Evolutionary conservation across 2,329 filamentous ascomycete species (phyloP).

Genomic region (Onygenales sp.): DNA sequence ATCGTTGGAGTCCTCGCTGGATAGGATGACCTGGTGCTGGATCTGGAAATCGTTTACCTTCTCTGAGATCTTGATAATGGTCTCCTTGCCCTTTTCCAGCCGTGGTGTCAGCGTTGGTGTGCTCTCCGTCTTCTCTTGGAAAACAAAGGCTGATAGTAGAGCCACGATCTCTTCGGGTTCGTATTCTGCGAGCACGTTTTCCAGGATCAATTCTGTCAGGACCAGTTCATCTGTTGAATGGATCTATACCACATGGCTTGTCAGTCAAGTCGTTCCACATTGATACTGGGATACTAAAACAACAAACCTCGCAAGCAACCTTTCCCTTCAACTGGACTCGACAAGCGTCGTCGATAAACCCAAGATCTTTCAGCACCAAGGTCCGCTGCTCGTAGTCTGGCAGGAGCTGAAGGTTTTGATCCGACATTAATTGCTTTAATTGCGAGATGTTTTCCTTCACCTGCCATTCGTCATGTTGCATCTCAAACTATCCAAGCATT

Average conservation of each 20-base stretch:
- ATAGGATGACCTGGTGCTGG: slow-evolving; percentile 82
- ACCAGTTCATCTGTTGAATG: slow-evolving; percentile 96
- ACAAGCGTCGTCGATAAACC: slow-evolving; percentile 78
- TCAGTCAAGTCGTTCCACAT: not conserved
- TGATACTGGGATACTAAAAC: not conserved
- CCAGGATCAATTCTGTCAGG: slow-evolving; percentile 87
- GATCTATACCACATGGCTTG: slow-evolving; percentile 42
- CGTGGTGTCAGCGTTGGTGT: slow-evolving; percentile 72
- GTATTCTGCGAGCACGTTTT: slow-evolving; percentile 91
- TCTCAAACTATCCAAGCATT: slow-evolving; percentile 58
- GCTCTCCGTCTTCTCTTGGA: slow-evolving; percentile 88
- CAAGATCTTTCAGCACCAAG: slow-evolving; percentile 79
- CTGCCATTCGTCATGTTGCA: slow-evolving; percentile 94
- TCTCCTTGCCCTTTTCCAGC: slow-evolving; percentile 71
- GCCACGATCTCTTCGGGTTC: slow-evolving; percentile 96
- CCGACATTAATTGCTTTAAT: slow-evolving; percentile 79
- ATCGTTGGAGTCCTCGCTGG: slow-evolving; percentile 82
- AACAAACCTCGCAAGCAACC: slow-evolving; percentile 73
- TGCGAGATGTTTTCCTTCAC: slow-evolving; percentile 89
- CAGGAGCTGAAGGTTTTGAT: slow-evolving; percentile 89
- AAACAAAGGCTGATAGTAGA: slow-evolving; percentile 86
- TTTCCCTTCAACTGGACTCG: slow-evolving; percentile 96
- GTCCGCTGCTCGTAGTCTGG: slow-evolving; percentile 96
- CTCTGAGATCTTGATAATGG: slow-evolving; percentile 82
- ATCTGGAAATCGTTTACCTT: slow-evolving; percentile 88